Evolutionary conservation across 2,329 filamentous ascomycete species (phyloP), one percentile per base, ranked within the genome.

Genomic region (Coniochaeta hoffmannii): DNA sequence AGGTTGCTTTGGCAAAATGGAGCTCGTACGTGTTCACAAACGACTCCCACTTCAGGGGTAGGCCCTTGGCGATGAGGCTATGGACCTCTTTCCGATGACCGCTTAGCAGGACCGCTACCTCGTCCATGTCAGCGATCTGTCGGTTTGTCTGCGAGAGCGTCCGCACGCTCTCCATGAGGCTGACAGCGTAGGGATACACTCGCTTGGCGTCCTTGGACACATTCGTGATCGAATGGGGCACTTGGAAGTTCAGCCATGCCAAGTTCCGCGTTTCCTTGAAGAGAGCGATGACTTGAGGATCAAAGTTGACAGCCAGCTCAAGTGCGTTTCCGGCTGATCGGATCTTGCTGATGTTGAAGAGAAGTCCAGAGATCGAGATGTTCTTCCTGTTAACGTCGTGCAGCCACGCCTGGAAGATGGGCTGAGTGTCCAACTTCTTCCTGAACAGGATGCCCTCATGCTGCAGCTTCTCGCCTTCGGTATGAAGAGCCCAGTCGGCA

Each of bases 181-280:
- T 97, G 61, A 99, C 92, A 24, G 95, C 94, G 66, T 95, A 99
- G 0, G 94, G 94, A 64, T 99, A 99, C 4, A 99, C 94, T 54
- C 94, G 85, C 73, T 97, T 96, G n/a, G 94, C 95, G 69, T 99
- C 94, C 71, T 97, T 99, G 1, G 95, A 96, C 54, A 96, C 90
- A 60, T 90, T 97, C 71, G 88, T 95, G 66, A 99, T 90, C 14
- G 89, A 86, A 70, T 99, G 94, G 9, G 95, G 95, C 24, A 99
- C 90, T 56, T 90, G 87, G 69, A 91, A 99, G 61, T 90, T 94
- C 59, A 96, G 86, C 93, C 94, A 99, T 12, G 90, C 85, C 44
- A 99, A 76, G 66, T 99, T 99, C 38, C 95, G 86, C 26, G 96
- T 96, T 75, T 99, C 94, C 68, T 99, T 99, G 80, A 99, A 99